These are phyloP conservation scores for Heimioporus sp. DNA, from an alignment of 768 basidiomycete species.

Conservation along the genomic window DNA sequence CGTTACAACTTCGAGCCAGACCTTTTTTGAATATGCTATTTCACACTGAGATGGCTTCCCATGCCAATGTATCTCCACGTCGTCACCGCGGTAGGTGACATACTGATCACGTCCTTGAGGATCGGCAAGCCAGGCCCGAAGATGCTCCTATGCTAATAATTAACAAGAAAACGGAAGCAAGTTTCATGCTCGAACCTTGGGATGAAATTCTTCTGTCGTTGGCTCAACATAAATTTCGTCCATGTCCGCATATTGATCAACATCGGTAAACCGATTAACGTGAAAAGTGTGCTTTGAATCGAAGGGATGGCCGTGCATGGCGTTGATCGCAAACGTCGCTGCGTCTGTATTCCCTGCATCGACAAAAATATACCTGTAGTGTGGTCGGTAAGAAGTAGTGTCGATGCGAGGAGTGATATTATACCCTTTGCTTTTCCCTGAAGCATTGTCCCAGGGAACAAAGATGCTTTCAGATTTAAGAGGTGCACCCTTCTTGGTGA, in stretches of 20 bases:
- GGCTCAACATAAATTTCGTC: conserved; percentile 81
- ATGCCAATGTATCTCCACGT: conserved; percentile 90
- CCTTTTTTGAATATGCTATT: conserved; percentile 69
- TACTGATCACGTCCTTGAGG: conserved; percentile 93
- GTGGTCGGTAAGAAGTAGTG: not conserved
- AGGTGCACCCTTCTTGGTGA: conserved; percentile 74
- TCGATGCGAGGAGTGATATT: conserved; percentile 17
- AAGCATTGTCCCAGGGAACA: conserved; percentile 84
- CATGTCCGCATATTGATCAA: conserved; percentile 77
- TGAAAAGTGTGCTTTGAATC: conserved; percentile 84
- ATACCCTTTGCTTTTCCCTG: conserved; percentile 91
- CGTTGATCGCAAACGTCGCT: conserved; percentile 61
- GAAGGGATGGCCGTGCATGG: conserved; percentile 78
- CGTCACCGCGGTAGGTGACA: conserved; percentile 89
- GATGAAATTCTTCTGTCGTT: conserved; percentile 64
- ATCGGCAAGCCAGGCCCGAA: conserved; percentile 94
- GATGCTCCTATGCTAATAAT: conserved; percentile 69
- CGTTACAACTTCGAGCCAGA: conserved; percentile 35
- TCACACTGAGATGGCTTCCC: conserved; percentile 88
- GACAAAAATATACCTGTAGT: conserved; percentile 73
- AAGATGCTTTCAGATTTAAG: conserved; percentile 77
- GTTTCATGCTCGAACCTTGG: conserved; percentile 53
- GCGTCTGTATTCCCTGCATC: conserved; percentile 73
- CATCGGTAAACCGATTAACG: conserved; percentile 85
- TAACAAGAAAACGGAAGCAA: not conserved